phyloP scores from a whole-genome alignment of 192 early-diverging fungal genomes.

The Neocallimastix lanati region DNA sequence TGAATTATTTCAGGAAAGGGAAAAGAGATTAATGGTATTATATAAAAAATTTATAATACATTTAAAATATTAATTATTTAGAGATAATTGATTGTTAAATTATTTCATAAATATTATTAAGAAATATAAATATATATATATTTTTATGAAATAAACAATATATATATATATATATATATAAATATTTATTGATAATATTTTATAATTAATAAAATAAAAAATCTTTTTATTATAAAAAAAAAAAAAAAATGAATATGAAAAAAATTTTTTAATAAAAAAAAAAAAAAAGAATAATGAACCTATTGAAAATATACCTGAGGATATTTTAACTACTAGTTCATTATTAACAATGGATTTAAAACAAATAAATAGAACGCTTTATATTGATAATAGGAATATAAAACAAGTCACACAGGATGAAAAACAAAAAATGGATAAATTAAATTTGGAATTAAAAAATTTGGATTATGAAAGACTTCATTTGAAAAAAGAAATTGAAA shows the following conservation, averaged over 20 bases:
- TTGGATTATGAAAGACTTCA: slow-evolving; percentile 35
- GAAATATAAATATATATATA: too few species aligned
- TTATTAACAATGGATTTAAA: neutral
- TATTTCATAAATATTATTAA: too few species aligned
- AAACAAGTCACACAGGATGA: slow-evolving; percentile 28
- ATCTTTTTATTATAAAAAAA: too few species aligned
- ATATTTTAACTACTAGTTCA: neutral
- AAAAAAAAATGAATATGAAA: too few species aligned
- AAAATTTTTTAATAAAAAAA: too few species aligned
- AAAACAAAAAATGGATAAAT: slow-evolving; percentile 28
- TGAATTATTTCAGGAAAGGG: neutral
- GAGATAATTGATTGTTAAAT: too few species aligned
- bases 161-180: too few species aligned
- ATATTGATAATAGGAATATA: slow-evolving; percentile 1
- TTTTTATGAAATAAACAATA: too few species aligned
- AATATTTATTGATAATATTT: too few species aligned
- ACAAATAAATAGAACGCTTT: neutral
- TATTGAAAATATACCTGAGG: neutral
- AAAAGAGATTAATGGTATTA: neutral
- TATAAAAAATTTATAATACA: too few species aligned
- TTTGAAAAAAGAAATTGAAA: slow-evolving; percentile 28
- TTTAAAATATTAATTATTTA: too few species aligned
- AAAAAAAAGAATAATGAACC: neutral
- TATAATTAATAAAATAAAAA: too few species aligned
- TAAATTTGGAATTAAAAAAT: slow-evolving; percentile 25